Percentiles rank a stretch among this genome's conserved stretches.
Evolutionary conservation across 495 filamentous ascomycete genomes (phyloP).

Genomic region (Neurospora sp.): DNA sequence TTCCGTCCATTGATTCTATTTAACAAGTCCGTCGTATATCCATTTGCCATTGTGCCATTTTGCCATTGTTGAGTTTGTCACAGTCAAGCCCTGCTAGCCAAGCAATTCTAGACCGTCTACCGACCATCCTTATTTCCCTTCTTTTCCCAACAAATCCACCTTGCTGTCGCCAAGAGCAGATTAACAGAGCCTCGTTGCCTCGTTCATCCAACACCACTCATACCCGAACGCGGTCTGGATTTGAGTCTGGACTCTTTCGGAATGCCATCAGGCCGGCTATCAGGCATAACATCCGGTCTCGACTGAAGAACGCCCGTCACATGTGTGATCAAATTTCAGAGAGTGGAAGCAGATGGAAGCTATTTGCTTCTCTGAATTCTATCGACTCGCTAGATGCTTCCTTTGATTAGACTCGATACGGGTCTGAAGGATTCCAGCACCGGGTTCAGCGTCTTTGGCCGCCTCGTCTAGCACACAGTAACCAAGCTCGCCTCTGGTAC

Average conservation of each 20-base stretch:
- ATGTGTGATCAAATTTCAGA: not conserved
- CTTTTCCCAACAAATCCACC: not conserved
- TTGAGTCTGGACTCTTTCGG: not conserved
- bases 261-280: not conserved
- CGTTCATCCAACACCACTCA: not conserved
- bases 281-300: not conserved
- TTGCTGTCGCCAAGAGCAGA: not conserved
- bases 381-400: not conserved
- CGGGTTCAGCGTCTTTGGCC: not conserved
- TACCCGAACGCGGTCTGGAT: not conserved
- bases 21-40: not conserved
- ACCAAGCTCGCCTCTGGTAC: not conserved
- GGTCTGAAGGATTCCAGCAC: not conserved
- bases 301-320: not conserved
- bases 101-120: not conserved
- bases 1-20: not conserved
- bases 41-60: not conserved
- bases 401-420: no score
- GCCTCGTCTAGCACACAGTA: not conserved
- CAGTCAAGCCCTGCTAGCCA: not conserved
- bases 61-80: not conserved
- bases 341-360: not conserved
- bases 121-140: not conserved
- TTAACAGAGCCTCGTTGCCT: not conserved
- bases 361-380: not conserved